Evolutionary conservation across 2,329 filamentous ascomycete species (phyloP).

Genomic region (Bertia moriformis): DNA sequence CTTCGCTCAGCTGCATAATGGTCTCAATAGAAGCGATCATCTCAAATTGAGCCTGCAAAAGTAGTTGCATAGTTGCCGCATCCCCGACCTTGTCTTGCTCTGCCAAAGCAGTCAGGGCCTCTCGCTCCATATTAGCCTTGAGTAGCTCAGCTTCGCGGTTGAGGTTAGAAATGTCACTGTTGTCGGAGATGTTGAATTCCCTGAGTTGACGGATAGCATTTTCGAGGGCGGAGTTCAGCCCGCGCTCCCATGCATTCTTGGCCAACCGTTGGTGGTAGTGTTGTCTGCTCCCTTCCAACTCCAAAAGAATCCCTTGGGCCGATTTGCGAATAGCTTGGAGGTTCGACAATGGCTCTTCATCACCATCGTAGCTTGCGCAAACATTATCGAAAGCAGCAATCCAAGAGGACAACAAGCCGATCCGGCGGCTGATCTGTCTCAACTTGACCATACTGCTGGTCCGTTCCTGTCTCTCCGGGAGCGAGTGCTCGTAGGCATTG

Average conservation of each 20-base stretch:
- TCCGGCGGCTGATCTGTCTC: constrained; percentile 69
- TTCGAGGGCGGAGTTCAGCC: constrained; percentile 74
- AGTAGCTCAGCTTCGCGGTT: constrained; percentile 73
- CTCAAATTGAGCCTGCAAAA: constrained; percentile 84
- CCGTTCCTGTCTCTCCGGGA: constrained; percentile 64
- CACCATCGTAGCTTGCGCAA: constrained; percentile 57
- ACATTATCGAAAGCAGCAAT: constrained; percentile 79
- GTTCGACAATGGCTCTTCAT: constrained; percentile 55
- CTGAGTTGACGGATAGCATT: constrained; percentile 69
- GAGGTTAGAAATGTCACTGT: constrained; percentile 52
- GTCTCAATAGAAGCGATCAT: constrained; percentile 72
- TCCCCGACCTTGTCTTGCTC: constrained; percentile 77
- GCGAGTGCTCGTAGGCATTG: constrained; percentile 68
- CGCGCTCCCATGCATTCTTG: constrained; percentile 73
- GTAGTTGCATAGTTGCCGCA: constrained; percentile 61
- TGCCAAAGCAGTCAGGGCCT: constrained; percentile 60
- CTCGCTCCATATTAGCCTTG: constrained; percentile 68
- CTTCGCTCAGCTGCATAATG: constrained; percentile 68
- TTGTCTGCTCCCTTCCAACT: constrained; percentile 78
- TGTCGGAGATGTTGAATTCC: constrained; percentile 48
- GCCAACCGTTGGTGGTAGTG: constrained; percentile 76
- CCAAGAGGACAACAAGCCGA: constrained; percentile 78
- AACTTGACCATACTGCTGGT: constrained; percentile 68
- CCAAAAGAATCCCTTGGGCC: constrained; percentile 72
- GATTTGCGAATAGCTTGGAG: constrained; percentile 70